Base-by-base conservation (phyloP, 169 alveolate genomes). In the Amoebophrya sp. region DNA sequence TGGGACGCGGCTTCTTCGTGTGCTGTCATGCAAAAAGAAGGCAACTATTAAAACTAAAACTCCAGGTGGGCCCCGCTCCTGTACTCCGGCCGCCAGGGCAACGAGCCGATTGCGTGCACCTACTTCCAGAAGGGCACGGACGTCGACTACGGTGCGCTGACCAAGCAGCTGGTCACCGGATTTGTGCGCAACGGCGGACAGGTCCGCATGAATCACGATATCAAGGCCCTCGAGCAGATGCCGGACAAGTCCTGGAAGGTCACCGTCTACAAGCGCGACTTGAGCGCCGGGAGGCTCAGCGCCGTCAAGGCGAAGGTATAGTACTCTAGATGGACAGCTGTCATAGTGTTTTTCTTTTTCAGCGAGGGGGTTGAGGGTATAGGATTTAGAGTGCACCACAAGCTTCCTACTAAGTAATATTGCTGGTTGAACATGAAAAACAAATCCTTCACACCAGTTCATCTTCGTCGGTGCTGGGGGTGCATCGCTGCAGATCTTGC, bases 71-170 rank as follows among this genome's bases (percentile, higher is more conserved):
- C 7, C 23, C 91, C 88, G 32, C 41, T 40, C 0, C 47, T 47
- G n/a, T 41, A 40, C 40, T 0, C 91, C 40, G 38, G 38, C 38
- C 53, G 55, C 55, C 1, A 3, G 25, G 47, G 83, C 47, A n/a
- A 23, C 92, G 54, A n/a, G 32, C 39, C 55, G 89, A 91, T 88
- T 88, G 93, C 93, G 18, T 89, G 89, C 77, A 89, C 93, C 33
- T 89, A 90, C 18, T 90, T 89, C 39, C 91, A 91, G 66, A 39
- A 92, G n/a, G 93, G 93, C 83, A 92, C 93, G 0, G 93, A 92
- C 47, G 93, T 92, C 55, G 93, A 92, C 91, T 92, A 89, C 41
- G 93, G 93, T 0, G 91, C 41, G 32, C 90, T 92, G 33, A 92
- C 93, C 29, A 89, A 89, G 92, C 92, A 77, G 35, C 83, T 66